Evolutionary conservation across 306 rosid genomes (phyloP).

Genomic region (Abrus pulchellus): DNA sequence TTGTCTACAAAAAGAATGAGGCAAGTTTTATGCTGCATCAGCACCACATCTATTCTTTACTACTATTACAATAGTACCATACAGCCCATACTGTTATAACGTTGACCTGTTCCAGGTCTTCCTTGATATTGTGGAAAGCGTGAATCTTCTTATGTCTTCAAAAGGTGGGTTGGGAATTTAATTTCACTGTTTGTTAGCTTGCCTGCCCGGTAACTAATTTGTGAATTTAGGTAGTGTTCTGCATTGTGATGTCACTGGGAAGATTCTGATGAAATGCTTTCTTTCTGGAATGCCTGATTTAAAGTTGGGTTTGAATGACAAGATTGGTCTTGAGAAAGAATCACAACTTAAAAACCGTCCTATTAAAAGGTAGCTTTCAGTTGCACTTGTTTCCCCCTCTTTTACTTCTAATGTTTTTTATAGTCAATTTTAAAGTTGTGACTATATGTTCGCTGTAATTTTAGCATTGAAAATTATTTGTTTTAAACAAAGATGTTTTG

Average conservation of each 20-base stretch:
- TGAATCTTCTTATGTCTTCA: constrained; percentile 94
- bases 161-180: constrained; percentile 66
- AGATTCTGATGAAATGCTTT: constrained; percentile 92
- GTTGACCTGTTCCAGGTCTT: constrained; percentile 69
- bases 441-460: constrained; percentile 13
- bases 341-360: constrained; percentile 86
- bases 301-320: constrained; percentile 93
- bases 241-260: constrained; percentile 93
- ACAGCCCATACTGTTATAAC: constrained; percentile 19
- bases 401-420: not conserved
- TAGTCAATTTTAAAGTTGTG: not conserved
- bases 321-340: constrained; percentile 94
- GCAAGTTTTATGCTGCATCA: constrained; percentile 47
- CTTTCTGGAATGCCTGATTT: constrained; percentile 97
- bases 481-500: not conserved
- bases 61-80: not conserved
- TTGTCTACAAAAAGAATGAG: constrained; percentile 94
- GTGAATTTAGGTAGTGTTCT: constrained; percentile 79
- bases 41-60: not conserved
- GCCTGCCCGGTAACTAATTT: constrained; percentile 42
- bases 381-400: constrained; percentile 23
- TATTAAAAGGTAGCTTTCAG: constrained; percentile 71
- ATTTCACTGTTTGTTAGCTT: constrained; percentile 37
- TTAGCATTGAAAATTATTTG: constrained; percentile 17
- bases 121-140: constrained; percentile 94